These are phyloP conservation scores for Citrus inodora DNA, from an alignment of 345 rosid species.

Conservation along the genomic window DNA sequence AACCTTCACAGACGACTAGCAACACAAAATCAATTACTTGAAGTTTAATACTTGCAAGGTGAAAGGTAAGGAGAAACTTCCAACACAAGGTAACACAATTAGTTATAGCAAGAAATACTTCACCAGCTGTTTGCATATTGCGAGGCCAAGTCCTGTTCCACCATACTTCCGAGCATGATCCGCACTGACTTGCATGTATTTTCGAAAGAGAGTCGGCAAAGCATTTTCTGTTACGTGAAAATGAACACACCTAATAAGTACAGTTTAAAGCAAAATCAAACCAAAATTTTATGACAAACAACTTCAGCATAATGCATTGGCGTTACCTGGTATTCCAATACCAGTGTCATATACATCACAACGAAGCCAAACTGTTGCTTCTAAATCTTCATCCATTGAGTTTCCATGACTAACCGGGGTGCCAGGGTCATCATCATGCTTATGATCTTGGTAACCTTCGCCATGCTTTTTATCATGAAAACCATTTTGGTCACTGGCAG, in stretches of 20 bases:
- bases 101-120: constrained; percentile 13
- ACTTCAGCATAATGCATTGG: neutral
- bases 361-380: constrained; percentile 74
- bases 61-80: neutral
- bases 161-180: constrained; percentile 97
- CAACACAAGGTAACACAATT: neutral
- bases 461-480: constrained; percentile 10
- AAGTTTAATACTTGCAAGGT: neutral
- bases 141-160: constrained; percentile 96
- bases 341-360: constrained; percentile 95
- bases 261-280: neutral
- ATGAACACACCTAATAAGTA: constrained; percentile 13
- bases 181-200: constrained; percentile 93
- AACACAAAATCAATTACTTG: neutral
- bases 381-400: constrained; percentile 23
- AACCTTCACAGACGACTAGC: neutral
- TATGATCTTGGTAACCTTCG: constrained; percentile 20
- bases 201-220: constrained; percentile 75
- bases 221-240: constrained; percentile 65
- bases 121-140: constrained; percentile 97
- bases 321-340: constrained; percentile 92
- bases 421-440: constrained; percentile 23
- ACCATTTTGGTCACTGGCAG: constrained; percentile 21
- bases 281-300: neutral
- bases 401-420: constrained; percentile 27